A percentile compares a stretch with the other conserved stretches of the same genome.
These are phyloP conservation scores for Boletellus deceptivus DNA, from an alignment of 1,284 basidiomycete genomes.

Conservation along the genomic window DNA sequence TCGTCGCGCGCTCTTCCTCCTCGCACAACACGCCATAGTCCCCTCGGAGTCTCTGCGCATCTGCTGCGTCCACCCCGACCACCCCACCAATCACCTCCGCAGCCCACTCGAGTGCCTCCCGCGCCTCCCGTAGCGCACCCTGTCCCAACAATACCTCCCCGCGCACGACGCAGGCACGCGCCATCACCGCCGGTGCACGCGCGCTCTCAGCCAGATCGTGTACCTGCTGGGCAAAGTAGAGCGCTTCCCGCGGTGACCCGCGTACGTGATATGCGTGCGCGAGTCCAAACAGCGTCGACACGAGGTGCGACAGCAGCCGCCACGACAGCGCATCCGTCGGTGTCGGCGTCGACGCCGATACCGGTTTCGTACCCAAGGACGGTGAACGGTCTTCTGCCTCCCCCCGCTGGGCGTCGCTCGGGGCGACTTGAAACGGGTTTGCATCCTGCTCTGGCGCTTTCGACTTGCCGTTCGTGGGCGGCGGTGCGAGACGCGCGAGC, in stretches of 20 bases:
- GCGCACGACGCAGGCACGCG: slow-evolving; percentile 61
- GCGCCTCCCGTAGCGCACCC: slow-evolving; percentile 54
- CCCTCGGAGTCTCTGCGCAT: slow-evolving; percentile 61
- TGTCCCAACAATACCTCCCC: slow-evolving; percentile 70
- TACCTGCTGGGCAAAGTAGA: slow-evolving; percentile 78
- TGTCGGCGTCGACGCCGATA: slow-evolving; percentile 25
- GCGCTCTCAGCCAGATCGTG: slow-evolving; percentile 64
- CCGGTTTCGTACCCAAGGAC: slow-evolving; percentile 6
- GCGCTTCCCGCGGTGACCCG: slow-evolving; percentile 79
- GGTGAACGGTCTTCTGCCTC: slow-evolving; percentile 20
- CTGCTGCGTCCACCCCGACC: slow-evolving; percentile 56
- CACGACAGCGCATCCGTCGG: slow-evolving; percentile 64
- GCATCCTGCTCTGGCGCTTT: slow-evolving; percentile 35
- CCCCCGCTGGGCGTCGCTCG: not conserved
- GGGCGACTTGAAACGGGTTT: slow-evolving; percentile 58
- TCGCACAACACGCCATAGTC: slow-evolving; percentile 53
- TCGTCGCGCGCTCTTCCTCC: slow-evolving; percentile 40
- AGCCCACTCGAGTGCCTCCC: slow-evolving; percentile 53
- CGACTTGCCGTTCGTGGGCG: slow-evolving; percentile 30
- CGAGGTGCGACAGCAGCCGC: slow-evolving; percentile 68
- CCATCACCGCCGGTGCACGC: slow-evolving; percentile 61
- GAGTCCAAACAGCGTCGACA: slow-evolving; percentile 64
- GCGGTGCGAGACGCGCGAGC: slow-evolving; percentile 55
- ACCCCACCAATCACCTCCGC: slow-evolving; percentile 43
- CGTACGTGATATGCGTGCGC: slow-evolving; percentile 61